These are phyloP conservation scores for Aspergillus hortae DNA, from an alignment of 2,329 filamentous ascomycete genomes.

Conservation along the genomic window DNA sequence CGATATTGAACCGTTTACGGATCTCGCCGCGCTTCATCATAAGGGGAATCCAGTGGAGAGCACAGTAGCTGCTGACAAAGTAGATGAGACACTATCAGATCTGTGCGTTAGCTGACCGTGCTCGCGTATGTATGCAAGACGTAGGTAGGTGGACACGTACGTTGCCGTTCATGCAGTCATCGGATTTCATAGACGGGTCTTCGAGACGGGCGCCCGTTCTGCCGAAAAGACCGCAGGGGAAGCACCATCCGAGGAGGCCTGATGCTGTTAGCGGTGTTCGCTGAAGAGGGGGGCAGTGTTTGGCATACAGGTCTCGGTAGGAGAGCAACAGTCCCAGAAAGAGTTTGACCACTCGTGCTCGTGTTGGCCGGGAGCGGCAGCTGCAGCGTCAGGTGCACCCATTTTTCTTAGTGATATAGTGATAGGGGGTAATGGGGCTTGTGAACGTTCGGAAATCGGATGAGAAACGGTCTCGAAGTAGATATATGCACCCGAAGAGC, in stretches of 20 bases:
- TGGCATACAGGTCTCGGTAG: conserved; percentile 28
- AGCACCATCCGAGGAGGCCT: conserved; percentile 27
- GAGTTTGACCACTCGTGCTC: conserved; percentile 25
- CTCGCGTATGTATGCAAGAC: background rate
- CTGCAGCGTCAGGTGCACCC: background rate
- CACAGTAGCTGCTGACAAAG: conserved; percentile 26
- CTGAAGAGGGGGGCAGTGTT: background rate
- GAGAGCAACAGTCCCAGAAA: conserved; percentile 32
- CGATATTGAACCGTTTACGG: conserved; percentile 52
- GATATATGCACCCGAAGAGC: too few relatives aligned
- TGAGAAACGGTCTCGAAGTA: too few relatives aligned
- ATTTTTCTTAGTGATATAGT: conserved; percentile 2
- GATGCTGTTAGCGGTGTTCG: background rate
- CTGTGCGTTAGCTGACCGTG: background rate
- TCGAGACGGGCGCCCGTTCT: conserved; percentile 28
- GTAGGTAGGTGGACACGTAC: conserved; percentile 13
- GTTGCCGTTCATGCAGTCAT: conserved; percentile 25
- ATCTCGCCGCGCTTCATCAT: conserved; percentile 55
- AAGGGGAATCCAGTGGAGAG: conserved; percentile 40
- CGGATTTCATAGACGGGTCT: conserved; percentile 26
- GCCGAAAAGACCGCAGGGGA: conserved; percentile 31
- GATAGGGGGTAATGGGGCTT: background rate
- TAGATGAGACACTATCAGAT: conserved; percentile 32
- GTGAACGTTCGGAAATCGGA: too few relatives aligned
- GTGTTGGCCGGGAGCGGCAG: background rate